Evolutionary conservation across 805 yeast species (phyloP).

Genomic region (Wickerhamiella bombiphila): DNA sequence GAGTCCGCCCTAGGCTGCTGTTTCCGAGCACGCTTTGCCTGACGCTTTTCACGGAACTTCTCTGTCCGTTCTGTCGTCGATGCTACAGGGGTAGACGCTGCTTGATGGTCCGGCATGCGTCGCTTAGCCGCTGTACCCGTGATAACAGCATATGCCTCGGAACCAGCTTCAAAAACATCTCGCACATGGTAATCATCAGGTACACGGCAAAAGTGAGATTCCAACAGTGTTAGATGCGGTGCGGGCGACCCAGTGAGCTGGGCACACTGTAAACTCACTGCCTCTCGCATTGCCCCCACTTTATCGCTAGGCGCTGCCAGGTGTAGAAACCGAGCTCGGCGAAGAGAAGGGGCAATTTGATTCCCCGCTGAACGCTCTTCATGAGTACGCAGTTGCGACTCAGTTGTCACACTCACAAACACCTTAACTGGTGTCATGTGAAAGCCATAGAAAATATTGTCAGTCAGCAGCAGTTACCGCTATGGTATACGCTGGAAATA

Average conservation of each 20-base stretch:
- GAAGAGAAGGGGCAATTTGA: not conserved
- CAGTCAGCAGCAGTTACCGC: too few relatives aligned
- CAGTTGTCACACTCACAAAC: not conserved
- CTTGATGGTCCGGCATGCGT: not conserved
- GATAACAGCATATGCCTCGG: constrained; percentile 1
- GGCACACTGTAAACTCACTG: not conserved
- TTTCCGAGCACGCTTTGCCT: not conserved
- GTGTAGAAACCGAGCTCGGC: not conserved
- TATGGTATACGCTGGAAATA: too few relatives aligned
- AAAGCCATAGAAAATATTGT: too few relatives aligned
- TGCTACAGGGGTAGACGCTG: not conserved
- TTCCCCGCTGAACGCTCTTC: not conserved
- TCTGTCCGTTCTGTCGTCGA: not conserved
- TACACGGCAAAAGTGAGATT: constrained; percentile 1
- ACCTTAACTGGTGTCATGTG: not conserved
- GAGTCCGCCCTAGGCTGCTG: too few relatives aligned
- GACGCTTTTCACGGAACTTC: not conserved
- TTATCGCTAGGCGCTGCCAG: constrained; percentile 1
- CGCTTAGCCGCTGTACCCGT: not conserved
- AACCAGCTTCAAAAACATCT: not conserved
- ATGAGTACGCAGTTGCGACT: not conserved
- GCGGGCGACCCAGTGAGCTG: too few relatives aligned
- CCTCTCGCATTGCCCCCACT: not conserved
- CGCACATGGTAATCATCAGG: not conserved
- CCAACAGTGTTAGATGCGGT: not conserved